Base-by-base conservation (phyloP, 768 basidiomycete species). In the Pleurotus giganteus region DNA sequence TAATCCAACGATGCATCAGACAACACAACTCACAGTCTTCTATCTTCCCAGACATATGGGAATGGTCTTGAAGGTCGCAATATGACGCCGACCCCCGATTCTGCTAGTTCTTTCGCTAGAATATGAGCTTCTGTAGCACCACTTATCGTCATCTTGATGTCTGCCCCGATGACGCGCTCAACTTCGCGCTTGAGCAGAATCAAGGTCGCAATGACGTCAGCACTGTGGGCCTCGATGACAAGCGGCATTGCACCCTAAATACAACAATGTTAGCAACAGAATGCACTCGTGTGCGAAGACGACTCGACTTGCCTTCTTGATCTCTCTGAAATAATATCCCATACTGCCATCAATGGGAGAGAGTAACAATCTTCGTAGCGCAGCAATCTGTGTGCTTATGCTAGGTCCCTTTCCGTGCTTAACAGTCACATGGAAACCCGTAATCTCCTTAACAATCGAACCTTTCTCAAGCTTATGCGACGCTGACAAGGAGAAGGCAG, bases 161-260 rank as follows among this genome's bases (percentile, higher is more conserved):
- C 61, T 1, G 60, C 66, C n/a, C 71, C 67, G 15, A 70, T 81
- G 31, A 63, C 68, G 9, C 65, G 56, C 61, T 88, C 85, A 1
- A 86, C 71, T 61, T 89, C 82, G 50, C 71, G 71, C 69, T 89
- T 90, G 54, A 96, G 74, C 23, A 77, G 66, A 41, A 95, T 74
- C 29, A 95, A 68, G 0, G 87, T 83, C 1, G 88, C 90, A 58
- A 95, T 94, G 49, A 89, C 74, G 66, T 95, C 94, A 3, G 90
- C 92, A 61, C 77, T 91, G 59, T 87, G 74, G 2, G 82, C 84
- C 52, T 86, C 82, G 6, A 93, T 73, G 9, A 96, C 87, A 4
- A 97, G 72, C 2, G 90, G 86, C 19, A 94, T 75, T 31, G 75
- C 63, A 4, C 91, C 89, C 84, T 88, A 57, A 26, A 29, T 24